Evolutionary conservation across 495 filamentous ascomycete species (phyloP).

Genomic region (Aspergillus ellipticus): DNA sequence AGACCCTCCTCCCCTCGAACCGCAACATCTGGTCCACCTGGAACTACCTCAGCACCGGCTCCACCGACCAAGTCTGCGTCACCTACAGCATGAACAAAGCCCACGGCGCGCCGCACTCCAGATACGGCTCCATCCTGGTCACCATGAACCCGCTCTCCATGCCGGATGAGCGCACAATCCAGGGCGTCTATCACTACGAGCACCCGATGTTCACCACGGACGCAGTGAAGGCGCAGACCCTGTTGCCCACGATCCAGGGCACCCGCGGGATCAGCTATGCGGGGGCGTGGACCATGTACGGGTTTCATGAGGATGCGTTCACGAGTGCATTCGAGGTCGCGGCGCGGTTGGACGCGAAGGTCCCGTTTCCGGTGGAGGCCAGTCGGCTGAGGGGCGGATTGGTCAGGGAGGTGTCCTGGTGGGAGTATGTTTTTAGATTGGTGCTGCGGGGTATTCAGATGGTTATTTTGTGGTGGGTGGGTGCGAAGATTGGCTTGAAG

Average conservation of each 20-base stretch:
- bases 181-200: conserved; percentile 1
- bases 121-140: background rate
- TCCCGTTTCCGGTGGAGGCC: background rate
- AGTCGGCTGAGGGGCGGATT: background rate
- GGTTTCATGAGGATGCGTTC: conserved; percentile 10
- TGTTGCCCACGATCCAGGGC: background rate
- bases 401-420: background rate
- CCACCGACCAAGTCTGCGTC: conserved; percentile 1
- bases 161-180: background rate
- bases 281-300: conserved; percentile 10
- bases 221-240: background rate
- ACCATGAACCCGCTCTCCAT: conserved; percentile 3
- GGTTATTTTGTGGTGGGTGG: background rate
- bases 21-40: background rate
- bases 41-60: background rate
- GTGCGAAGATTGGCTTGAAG: background rate
- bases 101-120: background rate
- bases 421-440: background rate
- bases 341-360: background rate
- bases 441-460: background rate
- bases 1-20: background rate
- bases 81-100: conserved; percentile 6
- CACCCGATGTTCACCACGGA: background rate
- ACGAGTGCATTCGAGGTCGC: background rate
- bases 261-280: conserved; percentile 6